Conservation (phyloP, 2,329 filamentous ascomycete genomes). For the Fusarium neocosmosporiellum region DNA sequence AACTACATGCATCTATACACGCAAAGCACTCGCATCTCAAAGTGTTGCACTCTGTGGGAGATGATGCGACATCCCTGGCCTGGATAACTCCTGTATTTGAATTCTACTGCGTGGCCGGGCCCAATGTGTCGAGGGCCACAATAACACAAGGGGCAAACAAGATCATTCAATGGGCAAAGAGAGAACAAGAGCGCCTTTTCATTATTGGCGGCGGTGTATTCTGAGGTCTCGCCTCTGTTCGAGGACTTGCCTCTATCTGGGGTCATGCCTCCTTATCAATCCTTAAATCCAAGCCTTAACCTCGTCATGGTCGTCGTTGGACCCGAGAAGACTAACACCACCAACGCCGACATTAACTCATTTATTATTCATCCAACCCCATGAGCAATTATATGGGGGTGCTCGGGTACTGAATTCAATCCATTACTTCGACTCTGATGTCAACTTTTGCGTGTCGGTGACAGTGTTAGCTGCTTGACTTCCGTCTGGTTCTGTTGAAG, state of each 20-base stretch:
- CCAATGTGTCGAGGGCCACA: constrained; percentile 70
- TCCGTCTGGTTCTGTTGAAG: constrained; percentile 28
- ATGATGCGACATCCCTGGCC: constrained; percentile 82
- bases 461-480: constrained; percentile 16
- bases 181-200: constrained; percentile 93
- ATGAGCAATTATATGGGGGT: constrained; percentile 17
- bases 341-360: constrained; percentile 42
- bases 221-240: constrained; percentile 46
- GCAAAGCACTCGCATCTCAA: constrained; percentile 86
- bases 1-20: constrained; percentile 87
- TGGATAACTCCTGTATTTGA: constrained; percentile 95
- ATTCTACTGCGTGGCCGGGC: constrained; percentile 92
- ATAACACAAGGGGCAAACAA: constrained; percentile 89
- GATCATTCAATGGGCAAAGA: constrained; percentile 89
- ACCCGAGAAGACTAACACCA: constrained; percentile 30
- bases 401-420: constrained; percentile 1
- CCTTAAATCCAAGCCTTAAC: constrained; percentile 33
- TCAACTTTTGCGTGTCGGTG: constrained; percentile 25
- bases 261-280: constrained; percentile 28
- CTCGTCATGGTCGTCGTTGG: constrained; percentile 28
- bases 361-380: constrained; percentile 30
- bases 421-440: constrained; percentile 22
- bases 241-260: constrained; percentile 35
- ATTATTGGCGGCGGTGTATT: constrained; percentile 97
- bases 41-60: constrained; percentile 81